These are phyloP conservation scores for Suillus weaverae DNA, from an alignment of 768 basidiomycete species.

Conservation along the genomic window DNA sequence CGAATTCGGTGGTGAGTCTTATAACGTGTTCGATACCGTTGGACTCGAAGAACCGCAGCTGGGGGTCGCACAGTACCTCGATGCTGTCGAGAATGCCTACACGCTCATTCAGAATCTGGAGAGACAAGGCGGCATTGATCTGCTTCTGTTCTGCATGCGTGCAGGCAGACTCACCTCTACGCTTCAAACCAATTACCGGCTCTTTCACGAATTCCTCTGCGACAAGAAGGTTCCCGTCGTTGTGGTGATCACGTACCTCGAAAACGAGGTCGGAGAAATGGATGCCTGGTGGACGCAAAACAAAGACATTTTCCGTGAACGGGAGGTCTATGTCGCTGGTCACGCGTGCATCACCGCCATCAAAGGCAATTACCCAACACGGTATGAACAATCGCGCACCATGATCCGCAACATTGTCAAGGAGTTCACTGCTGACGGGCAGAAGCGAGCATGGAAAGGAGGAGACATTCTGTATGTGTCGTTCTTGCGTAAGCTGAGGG, in stretches of 20 bases:
- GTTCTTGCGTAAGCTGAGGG: conserved; percentile 17
- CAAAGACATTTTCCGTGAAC: conserved; percentile 27
- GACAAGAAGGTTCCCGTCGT: conserved; percentile 36
- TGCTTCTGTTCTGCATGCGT: conserved; percentile 41
- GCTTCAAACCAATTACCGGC: conserved; percentile 37
- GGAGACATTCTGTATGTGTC: conserved; percentile 11
- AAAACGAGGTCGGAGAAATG: conserved; percentile 32
- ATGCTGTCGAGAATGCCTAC: conserved; percentile 31
- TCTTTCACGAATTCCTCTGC: conserved; percentile 43
- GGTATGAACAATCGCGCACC: conserved; percentile 30
- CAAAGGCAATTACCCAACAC: conserved; percentile 13
- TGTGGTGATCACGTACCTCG: conserved; percentile 41
- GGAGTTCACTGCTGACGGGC: conserved; percentile 25
- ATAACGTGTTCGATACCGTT: conserved; percentile 33
- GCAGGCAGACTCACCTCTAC: conserved; percentile 38
- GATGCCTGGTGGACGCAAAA: conserved; percentile 42
- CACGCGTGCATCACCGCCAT: conserved; percentile 44
- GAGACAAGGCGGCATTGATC: conserved; percentile 34
- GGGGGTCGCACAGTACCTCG: conserved; percentile 25
- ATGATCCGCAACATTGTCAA: conserved; percentile 21
- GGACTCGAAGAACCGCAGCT: conserved; percentile 35
- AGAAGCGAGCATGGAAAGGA: conserved; percentile 25
- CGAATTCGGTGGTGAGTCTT: conserved; percentile 20
- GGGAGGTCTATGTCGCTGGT: conserved; percentile 30
- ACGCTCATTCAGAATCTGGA: conserved; percentile 34